These are phyloP conservation scores for Crithidia mellificae DNA, from an alignment of 208 protist genomes.

Conservation along the genomic window DNA sequence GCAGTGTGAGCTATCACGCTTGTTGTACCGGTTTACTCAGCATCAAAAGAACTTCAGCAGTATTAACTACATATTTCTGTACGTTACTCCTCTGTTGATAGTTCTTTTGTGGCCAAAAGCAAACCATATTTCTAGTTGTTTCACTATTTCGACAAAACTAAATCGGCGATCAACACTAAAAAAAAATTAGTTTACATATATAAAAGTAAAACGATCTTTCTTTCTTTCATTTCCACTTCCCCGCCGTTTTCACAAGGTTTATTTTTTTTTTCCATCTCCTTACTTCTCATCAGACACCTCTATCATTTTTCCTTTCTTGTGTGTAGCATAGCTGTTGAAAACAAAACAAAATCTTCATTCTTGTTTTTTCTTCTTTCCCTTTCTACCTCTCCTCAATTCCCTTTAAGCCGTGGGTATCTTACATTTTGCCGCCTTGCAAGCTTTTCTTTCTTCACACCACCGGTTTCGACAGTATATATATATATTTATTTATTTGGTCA, in stretches of 20 bases:
- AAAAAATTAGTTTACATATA: neutral
- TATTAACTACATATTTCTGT: too few relatives aligned
- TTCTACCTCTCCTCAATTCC: too few relatives aligned
- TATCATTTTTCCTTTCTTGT: neutral
- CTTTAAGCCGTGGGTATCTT: too few relatives aligned
- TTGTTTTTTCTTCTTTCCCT: neutral
- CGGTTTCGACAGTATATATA: too few relatives aligned
- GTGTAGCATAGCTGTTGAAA: too few relatives aligned
- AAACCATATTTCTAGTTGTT: too few relatives aligned
- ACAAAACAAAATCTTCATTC: neutral
- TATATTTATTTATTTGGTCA: neutral
- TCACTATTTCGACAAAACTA: too few relatives aligned
- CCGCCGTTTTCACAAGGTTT: neutral
- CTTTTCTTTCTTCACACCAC: neutral
- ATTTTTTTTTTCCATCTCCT: neutral
- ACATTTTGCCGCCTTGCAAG: too few relatives aligned
- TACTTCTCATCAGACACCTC: neutral
- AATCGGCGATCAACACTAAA: too few relatives aligned
- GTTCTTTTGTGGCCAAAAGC: too few relatives aligned
- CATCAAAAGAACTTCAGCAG: neutral
- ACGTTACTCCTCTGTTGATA: too few relatives aligned
- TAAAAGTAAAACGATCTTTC: neutral
- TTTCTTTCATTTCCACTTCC: neutral
- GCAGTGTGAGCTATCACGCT: neutral
- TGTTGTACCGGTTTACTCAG: neutral